Conservation (phyloP, 768 basidiomycete genomes). For the Basidioascus undulatus region DNA sequence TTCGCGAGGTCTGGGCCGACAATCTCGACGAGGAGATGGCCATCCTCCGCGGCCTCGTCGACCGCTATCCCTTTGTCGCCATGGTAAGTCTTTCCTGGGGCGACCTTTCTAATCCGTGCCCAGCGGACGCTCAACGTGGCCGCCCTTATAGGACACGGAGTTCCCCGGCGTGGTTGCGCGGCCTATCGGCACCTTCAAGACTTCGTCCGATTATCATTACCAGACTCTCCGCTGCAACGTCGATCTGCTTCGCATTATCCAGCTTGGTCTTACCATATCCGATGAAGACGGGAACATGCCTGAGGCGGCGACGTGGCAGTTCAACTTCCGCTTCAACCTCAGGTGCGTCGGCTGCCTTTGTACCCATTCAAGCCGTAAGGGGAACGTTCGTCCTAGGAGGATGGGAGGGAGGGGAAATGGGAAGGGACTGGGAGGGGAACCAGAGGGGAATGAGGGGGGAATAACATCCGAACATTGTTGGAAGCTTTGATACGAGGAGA, state of each 20-base stretch:
- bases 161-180: conserved; percentile 96
- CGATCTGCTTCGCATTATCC: conserved; percentile 90
- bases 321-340: conserved; percentile 86
- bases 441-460: no score
- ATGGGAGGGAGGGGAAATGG: no score
- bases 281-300: conserved; percentile 85
- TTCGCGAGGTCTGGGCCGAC: conserved; percentile 84
- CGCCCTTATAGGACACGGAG: conserved; percentile 98
- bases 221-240: conserved; percentile 98
- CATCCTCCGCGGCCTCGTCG: conserved; percentile 61
- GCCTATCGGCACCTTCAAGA: conserved; percentile 87
- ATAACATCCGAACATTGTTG: no score
- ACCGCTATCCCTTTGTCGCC: conserved; percentile 73
- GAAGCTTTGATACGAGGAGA: no score
- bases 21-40: conserved; percentile 86
- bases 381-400: no score
- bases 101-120: no score
- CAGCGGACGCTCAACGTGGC: no score
- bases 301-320: conserved; percentile 86
- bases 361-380: no score
- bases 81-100: conserved; percentile 50
- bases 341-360: conserved; percentile 29
- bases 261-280: conserved; percentile 80
- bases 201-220: conserved; percentile 94
- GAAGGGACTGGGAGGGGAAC: no score